phyloP scores from a whole-genome alignment of 2,329 filamentous ascomycete genomes.

The Dactylellina sp. region DNA sequence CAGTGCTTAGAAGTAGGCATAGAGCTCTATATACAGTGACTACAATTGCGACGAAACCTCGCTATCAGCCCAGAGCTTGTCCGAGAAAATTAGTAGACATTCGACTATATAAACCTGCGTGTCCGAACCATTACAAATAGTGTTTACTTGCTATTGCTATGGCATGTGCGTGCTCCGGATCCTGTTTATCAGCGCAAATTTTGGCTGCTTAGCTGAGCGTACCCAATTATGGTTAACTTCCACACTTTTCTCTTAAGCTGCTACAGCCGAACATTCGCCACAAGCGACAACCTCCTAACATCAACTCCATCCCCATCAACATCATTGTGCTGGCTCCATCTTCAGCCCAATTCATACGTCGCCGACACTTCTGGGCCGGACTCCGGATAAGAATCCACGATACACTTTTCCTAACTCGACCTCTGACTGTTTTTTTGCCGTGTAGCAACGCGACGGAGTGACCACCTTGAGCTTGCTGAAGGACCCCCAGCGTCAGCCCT shows the following conservation, averaged over 20 bases:
- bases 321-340: background rate
- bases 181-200: constrained; percentile 17
- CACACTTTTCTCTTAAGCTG: constrained; percentile 30
- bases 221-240: constrained; percentile 5
- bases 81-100: too few species aligned
- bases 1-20: too few species aligned
- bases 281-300: constrained; percentile 34
- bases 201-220: constrained; percentile 52
- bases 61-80: too few species aligned
- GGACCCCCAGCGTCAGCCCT: constrained; percentile 4
- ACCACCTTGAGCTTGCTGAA: constrained; percentile 16
- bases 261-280: constrained; percentile 36
- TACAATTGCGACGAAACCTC: too few species aligned
- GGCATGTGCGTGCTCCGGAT: background rate
- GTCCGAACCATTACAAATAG: too few species aligned
- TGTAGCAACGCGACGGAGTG: constrained; percentile 40
- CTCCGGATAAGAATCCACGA: constrained; percentile 12
- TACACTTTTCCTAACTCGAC: background rate
- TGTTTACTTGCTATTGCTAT: background rate
- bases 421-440: background rate
- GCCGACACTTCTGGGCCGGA: background rate
- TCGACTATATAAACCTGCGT: too few species aligned
- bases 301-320: constrained; percentile 26
- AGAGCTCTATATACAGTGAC: too few species aligned
- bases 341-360: constrained; percentile 14